A percentile compares a stretch with the other conserved stretches of the same genome.
Evolutionary conservation across 2,329 filamentous ascomycete species (phyloP).

Genomic region (Paraphaeosphaeria minitans): DNA sequence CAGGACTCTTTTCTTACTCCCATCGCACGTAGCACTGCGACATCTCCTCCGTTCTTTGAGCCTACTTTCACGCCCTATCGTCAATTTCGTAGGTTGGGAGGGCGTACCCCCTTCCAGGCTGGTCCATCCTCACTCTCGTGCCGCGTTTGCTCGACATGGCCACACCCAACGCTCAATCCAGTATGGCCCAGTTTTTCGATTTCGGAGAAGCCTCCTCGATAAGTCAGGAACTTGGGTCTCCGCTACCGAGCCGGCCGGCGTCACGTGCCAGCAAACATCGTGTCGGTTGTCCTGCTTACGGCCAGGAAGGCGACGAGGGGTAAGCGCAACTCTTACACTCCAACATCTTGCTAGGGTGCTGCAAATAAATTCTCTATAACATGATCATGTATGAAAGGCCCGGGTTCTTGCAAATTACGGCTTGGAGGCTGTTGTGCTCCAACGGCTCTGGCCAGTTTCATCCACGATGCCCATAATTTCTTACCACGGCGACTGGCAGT

Average conservation of each 20-base stretch:
- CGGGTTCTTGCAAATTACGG: neutral
- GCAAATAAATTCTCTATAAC: neutral
- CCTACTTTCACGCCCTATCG: conserved; percentile 4
- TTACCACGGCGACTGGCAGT: neutral
- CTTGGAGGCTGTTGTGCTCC: neutral
- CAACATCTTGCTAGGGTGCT: neutral
- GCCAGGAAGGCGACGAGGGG: conserved; percentile 27
- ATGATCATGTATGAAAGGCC: neutral
- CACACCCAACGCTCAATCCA: conserved; percentile 30
- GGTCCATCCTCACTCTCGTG: neutral
- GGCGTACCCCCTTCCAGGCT: conserved; percentile 8
- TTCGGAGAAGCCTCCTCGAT: conserved; percentile 45
- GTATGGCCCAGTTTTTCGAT: conserved; percentile 47
- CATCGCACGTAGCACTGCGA: conserved; percentile 2
- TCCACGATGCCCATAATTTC: neutral
- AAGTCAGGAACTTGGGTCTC: conserved; percentile 24
- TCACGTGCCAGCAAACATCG: conserved; percentile 11
- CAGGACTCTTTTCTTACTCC: conserved; percentile 4
- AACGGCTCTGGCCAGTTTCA: neutral
- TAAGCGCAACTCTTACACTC: conserved; percentile 12
- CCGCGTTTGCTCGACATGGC: conserved; percentile 28
- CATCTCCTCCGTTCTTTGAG: neutral
- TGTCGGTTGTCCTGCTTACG: conserved; percentile 27
- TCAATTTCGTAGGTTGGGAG: neutral
- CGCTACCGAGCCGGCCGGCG: conserved; percentile 16